Conservation (phyloP, 306 rosid species). For the Dryas alaskensis region DNA sequence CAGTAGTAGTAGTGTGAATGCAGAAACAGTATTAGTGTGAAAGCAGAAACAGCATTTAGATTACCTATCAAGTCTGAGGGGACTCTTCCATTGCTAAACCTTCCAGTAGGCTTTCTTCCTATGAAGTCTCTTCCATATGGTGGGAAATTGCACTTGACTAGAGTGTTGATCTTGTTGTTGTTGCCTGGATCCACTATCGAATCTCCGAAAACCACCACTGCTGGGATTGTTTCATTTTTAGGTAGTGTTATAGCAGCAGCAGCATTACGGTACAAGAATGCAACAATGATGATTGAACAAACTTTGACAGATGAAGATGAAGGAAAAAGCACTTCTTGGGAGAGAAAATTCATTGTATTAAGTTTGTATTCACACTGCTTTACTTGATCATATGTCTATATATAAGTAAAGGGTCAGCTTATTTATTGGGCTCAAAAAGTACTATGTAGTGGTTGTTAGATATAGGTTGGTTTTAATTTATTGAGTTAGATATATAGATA, state of each 20-base stretch:
- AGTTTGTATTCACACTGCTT: not conserved
- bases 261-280: constrained; percentile 9
- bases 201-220: constrained; percentile 68
- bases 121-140: constrained; percentile 68
- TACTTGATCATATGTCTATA: no score
- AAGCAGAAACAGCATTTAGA: not conserved
- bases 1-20: not conserved
- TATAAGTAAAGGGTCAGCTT: not conserved
- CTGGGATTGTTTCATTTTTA: constrained; percentile 47
- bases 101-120: constrained; percentile 53
- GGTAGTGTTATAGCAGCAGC: constrained; percentile 23
- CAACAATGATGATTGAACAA: constrained; percentile 9
- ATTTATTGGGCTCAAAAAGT: not conserved
- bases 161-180: constrained; percentile 53
- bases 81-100: constrained; percentile 63
- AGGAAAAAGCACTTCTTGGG: constrained; percentile 6
- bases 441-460: constrained; percentile 4
- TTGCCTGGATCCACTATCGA: constrained; percentile 73
- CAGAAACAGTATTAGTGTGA: not conserved
- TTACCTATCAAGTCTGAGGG: constrained; percentile 58
- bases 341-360: constrained; percentile 14
- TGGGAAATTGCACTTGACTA: constrained; percentile 49
- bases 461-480: no score
- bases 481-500: no score
- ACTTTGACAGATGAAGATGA: constrained; percentile 11